Base-by-base conservation (phyloP, 176 grass and related monocot genomes). In the Bonia amplexicaulis region DNA sequence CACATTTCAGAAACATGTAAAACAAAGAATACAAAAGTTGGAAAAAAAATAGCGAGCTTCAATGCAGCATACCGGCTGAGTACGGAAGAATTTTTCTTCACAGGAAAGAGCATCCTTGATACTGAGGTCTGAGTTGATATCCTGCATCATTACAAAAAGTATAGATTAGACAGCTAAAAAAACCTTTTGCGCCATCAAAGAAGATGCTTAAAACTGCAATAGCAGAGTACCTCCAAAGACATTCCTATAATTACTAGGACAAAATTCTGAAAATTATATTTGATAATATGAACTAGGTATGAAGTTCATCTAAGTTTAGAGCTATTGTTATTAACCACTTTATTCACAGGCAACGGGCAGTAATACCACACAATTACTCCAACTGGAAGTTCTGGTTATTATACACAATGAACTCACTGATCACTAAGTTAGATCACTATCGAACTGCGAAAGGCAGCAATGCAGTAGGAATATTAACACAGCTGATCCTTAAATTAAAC, bases 51-150 rank as follows among this genome's bases (percentile, higher is more conserved):
- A 19, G 57, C 37, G 77, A 82, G 74, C 6, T 85, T 55, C 40
- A 77, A 19, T 48, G 65, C 64, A 74, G 84, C 69, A 65, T 99
- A 99, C 96, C 11, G 90, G 90, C 11, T 99, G 93, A 80, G 72
- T 87, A 51, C 84, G 86, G 61, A 99, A 99, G 88, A 99, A 99
- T 74, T 74, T 86, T n/a, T 94, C 96, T 92, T 99, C 96, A 85
- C 80, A 89, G 41, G 84, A 61, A 86, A 99, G 76, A 84, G 96
- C 96, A 78, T 99, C 93, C 78, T 88, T 99, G 77, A 99, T 96
- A 87, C 96, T 99, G 35, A 92, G 86, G 45, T 99, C 91, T 12
- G 88, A 78, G 54, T 91, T 94, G 71, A 99, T 99, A 80, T 99
- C 96, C 96, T 99, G 85, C 52, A 84, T 48, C 72, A 90, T 88